phyloP scores from a whole-genome alignment of 1,284 basidiomycete genomes.

The Ceratobasidium papillatum region DNA sequence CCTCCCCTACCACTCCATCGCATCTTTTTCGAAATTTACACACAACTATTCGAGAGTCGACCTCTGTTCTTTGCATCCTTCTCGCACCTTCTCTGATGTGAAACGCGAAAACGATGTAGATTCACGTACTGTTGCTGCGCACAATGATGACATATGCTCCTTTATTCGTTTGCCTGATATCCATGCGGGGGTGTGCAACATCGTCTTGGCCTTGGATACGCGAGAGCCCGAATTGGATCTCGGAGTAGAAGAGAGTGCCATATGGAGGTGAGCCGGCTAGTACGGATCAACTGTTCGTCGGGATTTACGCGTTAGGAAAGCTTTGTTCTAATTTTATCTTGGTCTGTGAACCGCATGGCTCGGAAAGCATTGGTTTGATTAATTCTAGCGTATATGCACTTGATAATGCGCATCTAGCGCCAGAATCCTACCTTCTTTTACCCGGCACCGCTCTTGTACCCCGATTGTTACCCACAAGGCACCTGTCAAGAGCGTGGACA shows the following conservation, averaged over 20 bases:
- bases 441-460: not conserved
- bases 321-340: not conserved
- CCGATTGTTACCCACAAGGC: not conserved
- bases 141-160: not conserved
- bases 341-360: not conserved
- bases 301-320: not conserved
- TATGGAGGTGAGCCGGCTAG: not conserved
- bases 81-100: not conserved
- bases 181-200: not conserved
- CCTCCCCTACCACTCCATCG: not conserved
- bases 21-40: slow-evolving; percentile 1
- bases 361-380: not conserved
- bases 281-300: not conserved
- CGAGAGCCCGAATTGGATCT: not conserved
- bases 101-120: slow-evolving; percentile 6
- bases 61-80: slow-evolving; percentile 12
- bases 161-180: not conserved
- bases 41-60: slow-evolving; percentile 22
- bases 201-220: slow-evolving; percentile 3
- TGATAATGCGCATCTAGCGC: not conserved
- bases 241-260: not conserved
- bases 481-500: not conserved
- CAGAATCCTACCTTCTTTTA: not conserved
- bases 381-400: not conserved
- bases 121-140: not conserved